phyloP scores from a whole-genome alignment of 164 flowering plant genomes.

The Saururus chinensis region DNA sequence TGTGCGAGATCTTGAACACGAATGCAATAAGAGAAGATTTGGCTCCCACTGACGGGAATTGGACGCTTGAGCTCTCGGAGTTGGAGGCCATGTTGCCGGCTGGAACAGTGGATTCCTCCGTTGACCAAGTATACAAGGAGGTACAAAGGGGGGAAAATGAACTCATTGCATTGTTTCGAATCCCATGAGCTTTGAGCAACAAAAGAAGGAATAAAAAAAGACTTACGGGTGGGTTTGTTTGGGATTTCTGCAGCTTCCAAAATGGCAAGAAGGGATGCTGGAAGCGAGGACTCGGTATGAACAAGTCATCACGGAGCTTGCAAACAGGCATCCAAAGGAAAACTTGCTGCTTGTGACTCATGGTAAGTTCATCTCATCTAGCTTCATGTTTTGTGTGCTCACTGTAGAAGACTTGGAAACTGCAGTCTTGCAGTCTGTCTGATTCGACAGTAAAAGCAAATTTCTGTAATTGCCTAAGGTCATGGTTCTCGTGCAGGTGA shows the following conservation, averaged over 20 bases:
- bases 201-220: too few relatives aligned
- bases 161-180: too few relatives aligned
- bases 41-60: conserved; percentile 60
- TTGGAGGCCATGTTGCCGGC: conserved; percentile 60
- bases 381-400: too few relatives aligned
- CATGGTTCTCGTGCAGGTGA: conserved; percentile 29
- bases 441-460: too few relatives aligned
- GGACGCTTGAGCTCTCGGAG: conserved; percentile 44
- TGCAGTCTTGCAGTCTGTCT: too few relatives aligned
- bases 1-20: conserved; percentile 64
- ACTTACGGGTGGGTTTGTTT: neutral
- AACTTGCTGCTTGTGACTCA: conserved; percentile 80
- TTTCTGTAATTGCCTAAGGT: neutral
- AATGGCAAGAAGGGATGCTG: conserved; percentile 49
- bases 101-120: conserved; percentile 55
- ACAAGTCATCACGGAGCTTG: conserved; percentile 43
- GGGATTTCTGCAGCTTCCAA: conserved; percentile 39
- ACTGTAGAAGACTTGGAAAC: too few relatives aligned
- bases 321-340: conserved; percentile 64
- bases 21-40: conserved; percentile 33
- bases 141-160: conserved; percentile 13
- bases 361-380: conserved; percentile 28
- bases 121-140: conserved; percentile 40
- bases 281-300: conserved; percentile 47
- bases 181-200: too few relatives aligned